Conservation (phyloP, 768 basidiomycete species). For the Suillus lakei region DNA sequence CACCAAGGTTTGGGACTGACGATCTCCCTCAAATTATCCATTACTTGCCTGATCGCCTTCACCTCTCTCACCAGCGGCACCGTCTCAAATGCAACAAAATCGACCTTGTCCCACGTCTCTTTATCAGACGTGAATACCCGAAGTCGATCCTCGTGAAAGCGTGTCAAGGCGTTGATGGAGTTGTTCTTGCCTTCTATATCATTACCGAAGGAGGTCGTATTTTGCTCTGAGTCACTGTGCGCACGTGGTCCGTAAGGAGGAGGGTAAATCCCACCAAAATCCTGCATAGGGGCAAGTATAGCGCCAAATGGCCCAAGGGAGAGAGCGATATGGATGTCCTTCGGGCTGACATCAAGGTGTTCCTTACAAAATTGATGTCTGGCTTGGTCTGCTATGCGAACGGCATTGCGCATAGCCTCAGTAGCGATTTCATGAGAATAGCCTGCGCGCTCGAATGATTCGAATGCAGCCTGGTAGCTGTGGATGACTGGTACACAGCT, state of each 20-base stretch:
- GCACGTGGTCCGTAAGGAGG: conserved; percentile 71
- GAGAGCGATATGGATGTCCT: conserved; percentile 57
- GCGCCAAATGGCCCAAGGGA: conserved; percentile 81
- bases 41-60: conserved; percentile 62
- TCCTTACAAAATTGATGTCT: conserved; percentile 38
- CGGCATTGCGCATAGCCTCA: conserved; percentile 56
- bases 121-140: conserved; percentile 52
- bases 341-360: conserved; percentile 15
- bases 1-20: conserved; percentile 65
- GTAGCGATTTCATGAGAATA: conserved; percentile 48
- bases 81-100: conserved; percentile 79
- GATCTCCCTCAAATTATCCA: conserved; percentile 3
- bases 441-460: conserved; percentile 57
- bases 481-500: not conserved
- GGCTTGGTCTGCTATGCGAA: conserved; percentile 56
- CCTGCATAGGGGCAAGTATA: conserved; percentile 65
- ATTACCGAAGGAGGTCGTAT: conserved; percentile 48
- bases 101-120: conserved; percentile 58
- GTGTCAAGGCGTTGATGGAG: conserved; percentile 56
- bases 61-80: conserved; percentile 71
- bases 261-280: conserved; percentile 78
- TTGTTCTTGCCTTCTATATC: conserved; percentile 36
- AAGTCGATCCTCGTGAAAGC: conserved; percentile 70
- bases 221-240: conserved; percentile 37
- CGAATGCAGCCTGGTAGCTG: conserved; percentile 71